Base-by-base conservation (phyloP, 2,329 filamentous ascomycete genomes). In the Colletotrichum liriopes region DNA sequence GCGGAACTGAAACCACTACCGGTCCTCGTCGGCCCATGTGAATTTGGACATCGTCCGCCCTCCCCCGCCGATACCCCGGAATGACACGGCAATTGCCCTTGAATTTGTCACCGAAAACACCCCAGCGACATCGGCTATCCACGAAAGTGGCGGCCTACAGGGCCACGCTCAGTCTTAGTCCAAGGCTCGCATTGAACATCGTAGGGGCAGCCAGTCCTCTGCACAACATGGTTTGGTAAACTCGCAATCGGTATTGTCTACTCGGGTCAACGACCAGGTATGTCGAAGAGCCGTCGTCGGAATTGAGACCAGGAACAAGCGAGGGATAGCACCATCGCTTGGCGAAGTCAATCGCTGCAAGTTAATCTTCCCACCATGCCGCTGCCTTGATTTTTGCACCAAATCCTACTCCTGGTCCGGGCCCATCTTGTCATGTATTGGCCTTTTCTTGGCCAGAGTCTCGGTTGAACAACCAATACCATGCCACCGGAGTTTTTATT, bases 331-430 rank as follows among this genome's bases (percentile, higher is more conserved):
- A 47, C 39, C 29, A 43, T 41, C 20, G 49, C 65, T 70, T 70
- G 70, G 70, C 70, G 29, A 29, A 54, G 70, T 43, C 41, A 65
- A 72, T 72, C 70, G 26, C 66, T 70, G 59, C 70, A 47, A 35
- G 65, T n/a, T 59, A 59, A 72, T 72, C 54, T 65, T 29, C 41
- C 12, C 54, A 55, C 59, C 43, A 64, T 47, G 55, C 16, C 32
- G 47, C 20, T 72, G 37, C 54, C 60, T 54, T 70, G 70, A 20
- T 72, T 72, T 60, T 49, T 6, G 5, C 37, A 37, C 43, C 65
- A 11, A 39, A 49, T 67, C 37, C 51, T 54, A 16, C 26, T 55
- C 16, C 26, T 60, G 26, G 45, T n/a, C 26, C 37, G 23, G 2
- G 45, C 51, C 52, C 49, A 41, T 67, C 56, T 61, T 63, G 29